These are phyloP conservation scores for Cyberlindnera galapagoensis DNA, from an alignment of 805 yeast species.

Conservation along the genomic window DNA sequence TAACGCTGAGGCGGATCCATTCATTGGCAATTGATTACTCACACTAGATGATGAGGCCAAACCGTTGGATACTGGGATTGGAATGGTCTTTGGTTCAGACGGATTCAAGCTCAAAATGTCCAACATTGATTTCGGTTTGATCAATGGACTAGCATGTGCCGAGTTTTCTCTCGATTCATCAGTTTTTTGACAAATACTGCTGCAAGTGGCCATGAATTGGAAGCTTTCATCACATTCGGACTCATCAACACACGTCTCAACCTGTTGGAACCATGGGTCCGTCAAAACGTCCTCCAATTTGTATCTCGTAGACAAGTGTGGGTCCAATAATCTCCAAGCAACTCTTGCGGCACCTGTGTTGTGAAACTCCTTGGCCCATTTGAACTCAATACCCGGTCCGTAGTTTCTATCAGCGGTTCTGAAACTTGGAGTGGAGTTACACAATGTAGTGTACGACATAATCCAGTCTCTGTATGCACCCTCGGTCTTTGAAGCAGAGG, in stretches of 20 bases:
- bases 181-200: slow-evolving; percentile 2
- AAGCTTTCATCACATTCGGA: slow-evolving; percentile 15
- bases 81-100: neutral
- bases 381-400: slow-evolving; percentile 70
- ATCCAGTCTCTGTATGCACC: slow-evolving; percentile 51
- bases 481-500: slow-evolving; percentile 39
- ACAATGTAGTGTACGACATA: slow-evolving; percentile 37
- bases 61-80: neutral
- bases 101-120: slow-evolving; percentile 11
- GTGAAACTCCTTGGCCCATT: slow-evolving; percentile 56
- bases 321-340: slow-evolving; percentile 72
- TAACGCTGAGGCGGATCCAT: too few species aligned
- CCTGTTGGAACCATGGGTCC: slow-evolving; percentile 57
- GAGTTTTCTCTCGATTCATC: slow-evolving; percentile 5
- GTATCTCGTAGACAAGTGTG: slow-evolving; percentile 47
- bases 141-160: slow-evolving; percentile 6
- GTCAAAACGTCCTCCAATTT: slow-evolving; percentile 44
- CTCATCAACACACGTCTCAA: slow-evolving; percentile 58
- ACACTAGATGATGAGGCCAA: neutral
- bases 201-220: slow-evolving; percentile 4
- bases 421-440: slow-evolving; percentile 39
- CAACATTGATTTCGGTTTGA: slow-evolving; percentile 21
- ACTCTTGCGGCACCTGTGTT: slow-evolving; percentile 58
- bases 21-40: neutral
- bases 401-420: slow-evolving; percentile 38